Conservation (phyloP, 805 yeast genomes). For the Candida hispaniensis region DNA sequence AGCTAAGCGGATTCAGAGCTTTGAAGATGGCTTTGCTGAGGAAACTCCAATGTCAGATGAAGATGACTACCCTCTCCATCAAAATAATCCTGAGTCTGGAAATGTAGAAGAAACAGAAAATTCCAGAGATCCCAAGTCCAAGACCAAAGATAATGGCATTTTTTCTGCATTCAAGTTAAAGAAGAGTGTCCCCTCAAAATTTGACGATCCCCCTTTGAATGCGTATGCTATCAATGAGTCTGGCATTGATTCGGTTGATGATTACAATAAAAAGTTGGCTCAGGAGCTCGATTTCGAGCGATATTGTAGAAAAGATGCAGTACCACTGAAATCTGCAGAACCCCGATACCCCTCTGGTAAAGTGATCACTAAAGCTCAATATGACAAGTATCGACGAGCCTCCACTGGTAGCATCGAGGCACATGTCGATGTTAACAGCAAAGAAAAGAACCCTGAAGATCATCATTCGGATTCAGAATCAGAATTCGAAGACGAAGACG, state of each 20-base stretch:
- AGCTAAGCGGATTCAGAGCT: conserved; percentile 6
- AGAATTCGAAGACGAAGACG: conserved; percentile 18
- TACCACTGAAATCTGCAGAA: neutral
- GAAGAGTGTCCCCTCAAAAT: no score
- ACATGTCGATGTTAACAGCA: conserved; percentile 2
- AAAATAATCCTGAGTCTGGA: no score
- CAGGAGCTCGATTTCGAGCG: conserved; percentile 14
- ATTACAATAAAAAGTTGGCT: conserved; percentile 12
- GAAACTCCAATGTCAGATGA: no score
- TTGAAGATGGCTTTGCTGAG: conserved; percentile 12
- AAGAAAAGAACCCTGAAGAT: neutral
- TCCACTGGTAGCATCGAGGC: no score
- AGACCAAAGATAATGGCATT: no score
- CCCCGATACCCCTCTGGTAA: conserved; percentile 2
- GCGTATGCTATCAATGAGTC: conserved; percentile 5
- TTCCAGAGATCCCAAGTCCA: no score
- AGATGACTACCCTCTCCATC: no score
- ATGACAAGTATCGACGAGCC: conserved; percentile 13
- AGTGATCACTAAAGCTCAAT: conserved; percentile 13
- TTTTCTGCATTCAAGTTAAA: no score
- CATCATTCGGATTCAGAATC: conserved; percentile 6
- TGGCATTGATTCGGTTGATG: conserved; percentile 3
- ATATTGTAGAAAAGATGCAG: conserved; percentile 15
- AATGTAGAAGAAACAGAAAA: no score
- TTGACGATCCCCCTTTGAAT: conserved; percentile 8